These are phyloP conservation scores for Austroboletus eburneus DNA, from an alignment of 768 basidiomycete species.

Conservation along the genomic window DNA sequence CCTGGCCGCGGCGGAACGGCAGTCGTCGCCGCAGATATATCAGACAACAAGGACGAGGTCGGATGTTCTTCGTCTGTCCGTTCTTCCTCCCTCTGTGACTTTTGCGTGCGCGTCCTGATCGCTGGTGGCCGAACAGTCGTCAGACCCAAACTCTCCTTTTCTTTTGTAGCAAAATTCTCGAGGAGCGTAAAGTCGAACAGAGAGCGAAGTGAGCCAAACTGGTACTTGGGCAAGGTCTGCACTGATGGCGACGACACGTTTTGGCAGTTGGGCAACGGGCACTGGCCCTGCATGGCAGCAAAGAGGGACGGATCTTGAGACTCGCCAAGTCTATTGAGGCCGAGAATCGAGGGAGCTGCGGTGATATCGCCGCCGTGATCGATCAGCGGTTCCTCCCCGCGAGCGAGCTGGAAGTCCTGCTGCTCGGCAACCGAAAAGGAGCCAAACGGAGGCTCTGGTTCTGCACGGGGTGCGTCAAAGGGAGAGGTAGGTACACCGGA, in stretches of 20 bases:
- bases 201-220: conserved; percentile 51
- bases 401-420: conserved; percentile 41
- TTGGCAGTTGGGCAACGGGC: conserved; percentile 22
- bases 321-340: conserved; percentile 31
- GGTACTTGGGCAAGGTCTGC: conserved; percentile 65
- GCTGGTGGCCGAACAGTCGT: conserved; percentile 30
- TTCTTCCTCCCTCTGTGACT: conserved; percentile 5
- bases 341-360: not conserved
- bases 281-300: conserved; percentile 19
- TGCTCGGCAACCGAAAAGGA: conserved; percentile 47
- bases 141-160: conserved; percentile 64
- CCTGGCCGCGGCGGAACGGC: conserved; percentile 18
- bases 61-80: conserved; percentile 7
- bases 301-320: conserved; percentile 50
- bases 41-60: conserved; percentile 1
- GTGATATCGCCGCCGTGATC: conserved; percentile 6
- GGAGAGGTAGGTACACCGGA: conserved; percentile 43
- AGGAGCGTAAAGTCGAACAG: conserved; percentile 71
- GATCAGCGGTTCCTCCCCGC: conserved; percentile 27
- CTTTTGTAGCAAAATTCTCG: conserved; percentile 71
- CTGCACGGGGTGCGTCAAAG: conserved; percentile 29
- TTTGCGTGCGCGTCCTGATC: conserved; percentile 16
- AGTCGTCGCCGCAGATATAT: conserved; percentile 10
- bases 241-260: conserved; percentile 16
- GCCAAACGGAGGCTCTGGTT: conserved; percentile 35